Conservation (phyloP, 768 basidiomycete genomes). For the Hericium erinaceus region DNA sequence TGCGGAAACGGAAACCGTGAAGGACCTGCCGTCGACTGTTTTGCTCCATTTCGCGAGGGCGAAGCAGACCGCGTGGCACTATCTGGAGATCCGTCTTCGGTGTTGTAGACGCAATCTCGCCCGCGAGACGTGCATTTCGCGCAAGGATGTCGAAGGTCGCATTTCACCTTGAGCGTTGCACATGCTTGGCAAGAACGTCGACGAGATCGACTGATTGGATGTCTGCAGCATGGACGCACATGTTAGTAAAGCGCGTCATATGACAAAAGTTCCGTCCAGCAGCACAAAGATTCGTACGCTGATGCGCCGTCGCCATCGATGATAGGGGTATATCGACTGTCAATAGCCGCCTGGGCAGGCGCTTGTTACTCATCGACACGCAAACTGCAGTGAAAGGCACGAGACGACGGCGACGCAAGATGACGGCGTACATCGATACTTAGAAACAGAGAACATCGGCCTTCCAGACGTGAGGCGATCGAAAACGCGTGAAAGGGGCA, state of each 20-base stretch:
- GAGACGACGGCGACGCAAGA: too few relatives aligned
- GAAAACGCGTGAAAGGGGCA: neutral
- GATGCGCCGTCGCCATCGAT: neutral
- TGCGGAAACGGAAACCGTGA: neutral
- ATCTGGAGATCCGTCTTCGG: neutral
- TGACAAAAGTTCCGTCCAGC: neutral
- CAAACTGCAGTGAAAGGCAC: too few relatives aligned
- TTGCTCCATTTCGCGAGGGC: too few relatives aligned
- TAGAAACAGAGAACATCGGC: too few relatives aligned
- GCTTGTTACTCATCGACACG: neutral
- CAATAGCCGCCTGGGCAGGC: neutral
- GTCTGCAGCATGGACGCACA: slow-evolving; percentile 14
- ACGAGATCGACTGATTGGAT: slow-evolving; percentile 45
- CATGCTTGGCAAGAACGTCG: slow-evolving; percentile 69
- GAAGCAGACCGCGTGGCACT: too few relatives aligned
- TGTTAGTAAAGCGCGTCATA: neutral
- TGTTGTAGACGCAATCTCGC: slow-evolving; percentile 49
- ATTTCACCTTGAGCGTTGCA: slow-evolving; percentile 68
- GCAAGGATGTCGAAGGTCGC: slow-evolving; percentile 59
- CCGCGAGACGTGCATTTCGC: slow-evolving; percentile 57
- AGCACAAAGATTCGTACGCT: neutral
- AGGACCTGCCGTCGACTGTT: neutral
- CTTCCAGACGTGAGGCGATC: too few relatives aligned
- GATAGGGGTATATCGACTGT: neutral
- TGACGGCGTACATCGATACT: too few relatives aligned